phyloP scores from a whole-genome alignment of 257 asterid genomes.

The Leptodermis oblonga region DNA sequence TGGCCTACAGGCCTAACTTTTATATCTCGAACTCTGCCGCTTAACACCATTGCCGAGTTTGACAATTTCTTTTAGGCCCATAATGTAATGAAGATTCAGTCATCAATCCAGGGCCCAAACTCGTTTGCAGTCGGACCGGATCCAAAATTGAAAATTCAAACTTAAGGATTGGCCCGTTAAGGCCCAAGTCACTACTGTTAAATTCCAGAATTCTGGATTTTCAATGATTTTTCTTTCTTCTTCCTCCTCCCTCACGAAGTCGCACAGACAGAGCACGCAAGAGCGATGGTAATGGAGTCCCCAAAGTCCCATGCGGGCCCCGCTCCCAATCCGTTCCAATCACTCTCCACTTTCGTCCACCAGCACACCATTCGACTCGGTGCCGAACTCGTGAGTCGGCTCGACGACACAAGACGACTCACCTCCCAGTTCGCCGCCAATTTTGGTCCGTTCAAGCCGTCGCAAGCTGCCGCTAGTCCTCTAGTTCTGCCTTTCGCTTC shows the following conservation, averaged over 20 bases:
- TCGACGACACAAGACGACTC: constrained; percentile 54
- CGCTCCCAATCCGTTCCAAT: constrained; percentile 50
- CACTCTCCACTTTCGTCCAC: constrained; percentile 63
- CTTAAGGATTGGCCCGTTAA: not conserved
- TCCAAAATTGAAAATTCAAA: not conserved
- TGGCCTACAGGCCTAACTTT: no score
- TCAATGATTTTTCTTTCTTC: not conserved
- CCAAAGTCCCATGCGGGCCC: constrained; percentile 46
- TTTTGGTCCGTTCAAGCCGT: constrained; percentile 13
- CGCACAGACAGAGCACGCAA: not conserved
- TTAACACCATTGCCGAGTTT: no score
- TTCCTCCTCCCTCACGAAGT: not conserved
- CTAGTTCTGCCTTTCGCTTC: constrained; percentile 67
- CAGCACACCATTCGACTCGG: constrained; percentile 42
- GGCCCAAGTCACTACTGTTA: constrained; percentile 12
- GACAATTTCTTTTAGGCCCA: no score
- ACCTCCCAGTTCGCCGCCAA: constrained; percentile 44
- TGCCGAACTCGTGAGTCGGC: constrained; percentile 50
- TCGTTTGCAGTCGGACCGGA: no score
- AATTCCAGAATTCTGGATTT: not conserved
- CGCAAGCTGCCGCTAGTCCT: constrained; percentile 20
- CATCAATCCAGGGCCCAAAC: no score
- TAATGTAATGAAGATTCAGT: no score
- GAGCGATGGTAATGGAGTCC: constrained; percentile 45
- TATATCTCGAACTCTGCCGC: no score